phyloP scores from a whole-genome alignment of 116 monocot genomes.

The Posidonia oceanica region DNA sequence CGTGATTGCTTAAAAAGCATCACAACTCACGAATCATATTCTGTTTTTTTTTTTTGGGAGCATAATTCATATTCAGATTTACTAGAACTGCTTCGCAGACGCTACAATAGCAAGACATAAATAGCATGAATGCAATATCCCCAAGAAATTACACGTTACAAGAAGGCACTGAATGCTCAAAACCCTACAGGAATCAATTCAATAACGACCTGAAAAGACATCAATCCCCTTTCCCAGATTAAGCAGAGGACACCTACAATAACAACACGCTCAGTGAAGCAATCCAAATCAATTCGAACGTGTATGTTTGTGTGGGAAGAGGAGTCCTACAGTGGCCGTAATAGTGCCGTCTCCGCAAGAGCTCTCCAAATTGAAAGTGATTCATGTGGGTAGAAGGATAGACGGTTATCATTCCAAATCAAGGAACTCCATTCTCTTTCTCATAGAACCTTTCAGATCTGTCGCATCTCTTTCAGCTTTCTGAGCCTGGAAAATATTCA shows the following conservation, averaged over 20 bases:
- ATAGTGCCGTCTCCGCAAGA: too few species aligned
- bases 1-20: too few species aligned
- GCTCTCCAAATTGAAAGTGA: too few species aligned
- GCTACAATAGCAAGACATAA: too few species aligned
- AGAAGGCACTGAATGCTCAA: neutral
- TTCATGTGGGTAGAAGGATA: too few species aligned
- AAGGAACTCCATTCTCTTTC: conserved; percentile 88
- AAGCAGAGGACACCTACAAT: neutral
- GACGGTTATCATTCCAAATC: conserved; percentile 10
- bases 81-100: too few species aligned
- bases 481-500: conserved; percentile 28
- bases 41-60: too few species aligned
- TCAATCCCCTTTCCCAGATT: neutral
- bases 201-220: neutral
- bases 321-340: too few species aligned
- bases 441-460: conserved; percentile 81
- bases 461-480: conserved; percentile 75
- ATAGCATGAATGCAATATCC: too few species aligned
- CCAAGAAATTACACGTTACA: neutral
- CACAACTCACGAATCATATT: too few species aligned
- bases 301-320: too few species aligned
- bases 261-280: neutral
- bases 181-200: neutral
- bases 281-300: neutral
- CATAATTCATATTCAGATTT: too few species aligned